Percentiles rank a stretch among this genome's conserved stretches.
Evolutionary conservation across 2,329 filamentous ascomycete genomes (phyloP).

Genomic region (Cadophora sp.): DNA sequence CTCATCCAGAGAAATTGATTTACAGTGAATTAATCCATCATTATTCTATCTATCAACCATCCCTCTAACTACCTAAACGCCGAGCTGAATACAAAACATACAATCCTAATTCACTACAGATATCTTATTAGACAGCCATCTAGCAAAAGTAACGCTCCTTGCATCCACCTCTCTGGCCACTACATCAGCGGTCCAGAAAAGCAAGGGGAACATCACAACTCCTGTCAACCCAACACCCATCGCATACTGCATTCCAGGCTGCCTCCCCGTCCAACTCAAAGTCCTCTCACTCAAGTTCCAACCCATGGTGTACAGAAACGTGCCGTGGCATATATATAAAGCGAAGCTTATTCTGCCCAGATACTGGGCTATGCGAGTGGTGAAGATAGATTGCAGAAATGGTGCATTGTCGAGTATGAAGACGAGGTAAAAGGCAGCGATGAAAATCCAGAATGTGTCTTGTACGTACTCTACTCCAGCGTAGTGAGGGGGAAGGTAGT

Average conservation of each 20-base stretch:
- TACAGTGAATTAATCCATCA: no score
- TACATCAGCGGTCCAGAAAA: slow-evolving; percentile 59
- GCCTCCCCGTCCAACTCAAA: slow-evolving; percentile 23
- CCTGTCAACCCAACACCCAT: slow-evolving; percentile 39
- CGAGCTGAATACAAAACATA: no score
- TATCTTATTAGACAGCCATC: slow-evolving; percentile 46
- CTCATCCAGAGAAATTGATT: no score
- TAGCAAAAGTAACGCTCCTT: slow-evolving; percentile 54
- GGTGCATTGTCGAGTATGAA: slow-evolving; percentile 41
- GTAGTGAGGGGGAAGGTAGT: slow-evolving; percentile 14
- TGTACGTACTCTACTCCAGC: not conserved
- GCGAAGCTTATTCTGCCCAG: slow-evolving; percentile 62
- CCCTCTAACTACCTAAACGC: no score
- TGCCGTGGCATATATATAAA: slow-evolving; percentile 63
- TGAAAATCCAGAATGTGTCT: slow-evolving; percentile 29
- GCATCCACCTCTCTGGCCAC: slow-evolving; percentile 62
- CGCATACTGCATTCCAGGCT: slow-evolving; percentile 19
- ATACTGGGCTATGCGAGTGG: slow-evolving; percentile 57
- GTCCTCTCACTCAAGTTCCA: slow-evolving; percentile 19
- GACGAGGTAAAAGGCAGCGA: slow-evolving; percentile 30
- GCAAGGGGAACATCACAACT: slow-evolving; percentile 49
- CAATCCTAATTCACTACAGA: not conserved
- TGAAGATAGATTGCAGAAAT: slow-evolving; percentile 51
- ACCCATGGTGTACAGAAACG: slow-evolving; percentile 34
- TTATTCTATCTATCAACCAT: no score